These are phyloP conservation scores for Agarophyton chilense DNA, from an alignment of 23 red algal genomes.

Conservation along the genomic window DNA sequence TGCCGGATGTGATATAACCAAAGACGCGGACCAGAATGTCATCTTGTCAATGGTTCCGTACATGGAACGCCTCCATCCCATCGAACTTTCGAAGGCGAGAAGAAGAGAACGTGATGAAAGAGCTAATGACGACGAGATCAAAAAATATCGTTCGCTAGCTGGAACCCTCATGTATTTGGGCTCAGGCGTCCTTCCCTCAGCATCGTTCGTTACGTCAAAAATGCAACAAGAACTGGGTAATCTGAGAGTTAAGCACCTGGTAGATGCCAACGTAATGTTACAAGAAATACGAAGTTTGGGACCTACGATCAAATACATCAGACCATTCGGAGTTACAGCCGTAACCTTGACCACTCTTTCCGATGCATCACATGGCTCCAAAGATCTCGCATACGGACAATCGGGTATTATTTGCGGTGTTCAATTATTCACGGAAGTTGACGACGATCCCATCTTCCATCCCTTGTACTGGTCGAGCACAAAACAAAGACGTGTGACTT, in stretches of 20 bases:
- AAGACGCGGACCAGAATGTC: not conserved
- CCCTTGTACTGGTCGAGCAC: too few species aligned
- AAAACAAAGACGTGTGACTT: too few species aligned
- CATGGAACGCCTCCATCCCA: not conserved
- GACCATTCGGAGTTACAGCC: too few species aligned
- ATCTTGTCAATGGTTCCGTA: conserved; percentile 4
- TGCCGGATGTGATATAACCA: not conserved
- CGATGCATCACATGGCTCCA: too few species aligned
- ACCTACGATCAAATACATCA: too few species aligned
- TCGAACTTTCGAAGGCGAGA: conserved; percentile 1
- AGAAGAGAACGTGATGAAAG: not conserved
- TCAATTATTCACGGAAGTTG: too few species aligned
- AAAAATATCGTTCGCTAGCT: not conserved
- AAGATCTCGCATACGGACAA: too few species aligned
- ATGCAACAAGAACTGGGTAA: conserved; percentile 11
- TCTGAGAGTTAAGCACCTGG: conserved; percentile 3
- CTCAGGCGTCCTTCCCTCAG: not conserved
- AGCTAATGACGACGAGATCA: not conserved
- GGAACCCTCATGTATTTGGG: conserved; percentile 45
- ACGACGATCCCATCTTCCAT: too few species aligned
- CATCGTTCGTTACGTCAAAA: conserved; percentile 18
- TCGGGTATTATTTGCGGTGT: too few species aligned
- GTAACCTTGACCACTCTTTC: too few species aligned
- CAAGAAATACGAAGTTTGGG: too few species aligned
- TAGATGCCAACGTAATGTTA: conserved; percentile 19